These are phyloP conservation scores for Cordia subcordata DNA, from an alignment of 257 asterid genomes.

Conservation along the genomic window DNA sequence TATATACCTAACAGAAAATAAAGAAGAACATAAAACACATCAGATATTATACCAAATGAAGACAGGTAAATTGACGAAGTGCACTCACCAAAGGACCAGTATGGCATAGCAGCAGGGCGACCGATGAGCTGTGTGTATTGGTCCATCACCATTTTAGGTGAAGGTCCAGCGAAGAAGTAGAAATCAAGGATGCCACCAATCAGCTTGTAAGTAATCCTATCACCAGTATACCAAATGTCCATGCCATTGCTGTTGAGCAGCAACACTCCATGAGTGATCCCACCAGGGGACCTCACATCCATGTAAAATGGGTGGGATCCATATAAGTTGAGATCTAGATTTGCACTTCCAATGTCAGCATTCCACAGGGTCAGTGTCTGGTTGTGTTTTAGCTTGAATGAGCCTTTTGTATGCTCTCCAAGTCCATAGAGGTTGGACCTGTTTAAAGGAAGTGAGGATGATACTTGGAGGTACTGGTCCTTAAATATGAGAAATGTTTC, in stretches of 20 bases:
- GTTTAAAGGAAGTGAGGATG: conserved; percentile 49
- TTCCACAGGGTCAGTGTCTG: conserved; percentile 84
- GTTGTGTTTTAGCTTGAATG: conserved; percentile 45
- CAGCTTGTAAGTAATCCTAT: conserved; percentile 64
- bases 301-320: conserved; percentile 90
- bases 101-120: conserved; percentile 89
- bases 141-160: conserved; percentile 62
- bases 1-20: no score
- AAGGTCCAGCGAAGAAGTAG: conserved; percentile 75
- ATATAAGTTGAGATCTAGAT: conserved; percentile 54
- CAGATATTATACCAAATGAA: background rate
- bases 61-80: background rate
- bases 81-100: conserved; percentile 84
- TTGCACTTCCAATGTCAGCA: conserved; percentile 58
- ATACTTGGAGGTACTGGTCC: conserved; percentile 81
- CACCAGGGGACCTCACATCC: conserved; percentile 68
- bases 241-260: conserved; percentile 80
- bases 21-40: conserved; percentile 11
- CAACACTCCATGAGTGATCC: conserved; percentile 67
- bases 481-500: conserved; percentile 38
- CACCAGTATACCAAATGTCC: conserved; percentile 66
- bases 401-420: conserved; percentile 77
- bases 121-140: conserved; percentile 82
- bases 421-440: conserved; percentile 67
- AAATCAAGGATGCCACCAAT: conserved; percentile 80